Conservation (phyloP, 257 asterid genomes). For the Solanum ossicruentum region DNA sequence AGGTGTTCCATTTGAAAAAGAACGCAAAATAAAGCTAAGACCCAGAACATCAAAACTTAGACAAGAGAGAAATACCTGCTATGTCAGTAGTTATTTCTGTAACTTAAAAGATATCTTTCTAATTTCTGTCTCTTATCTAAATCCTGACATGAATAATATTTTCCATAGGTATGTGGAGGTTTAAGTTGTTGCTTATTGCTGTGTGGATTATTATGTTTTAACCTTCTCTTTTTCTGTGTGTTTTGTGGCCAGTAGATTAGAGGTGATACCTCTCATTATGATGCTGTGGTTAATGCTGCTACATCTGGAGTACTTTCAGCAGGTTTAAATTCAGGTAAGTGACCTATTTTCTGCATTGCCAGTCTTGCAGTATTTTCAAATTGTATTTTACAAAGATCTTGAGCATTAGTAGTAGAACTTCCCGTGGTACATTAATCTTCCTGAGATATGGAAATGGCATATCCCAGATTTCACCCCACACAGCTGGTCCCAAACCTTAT, state of each 20-base stretch:
- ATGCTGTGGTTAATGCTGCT: conserved; percentile 91
- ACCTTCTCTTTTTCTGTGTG: neutral
- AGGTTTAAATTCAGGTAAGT: conserved; percentile 64
- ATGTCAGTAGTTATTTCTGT: neutral
- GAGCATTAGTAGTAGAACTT: neutral
- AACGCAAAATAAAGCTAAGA: neutral
- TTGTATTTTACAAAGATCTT: neutral
- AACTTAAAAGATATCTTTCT: neutral
- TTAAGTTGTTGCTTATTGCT: neutral
- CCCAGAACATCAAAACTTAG: neutral
- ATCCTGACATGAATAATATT: neutral
- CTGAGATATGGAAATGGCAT: neutral
- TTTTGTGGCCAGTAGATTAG: conserved; percentile 40
- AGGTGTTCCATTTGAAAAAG: neutral
- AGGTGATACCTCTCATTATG: conserved; percentile 94
- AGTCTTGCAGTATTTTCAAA: neutral
- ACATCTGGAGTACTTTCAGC: conserved; percentile 95
- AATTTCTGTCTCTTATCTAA: neutral
- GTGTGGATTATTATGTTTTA: neutral
- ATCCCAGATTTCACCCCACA: neutral
- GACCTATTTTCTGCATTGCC: neutral
- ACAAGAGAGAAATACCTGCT: neutral
- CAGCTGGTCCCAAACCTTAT: neutral
- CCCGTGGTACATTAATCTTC: neutral
- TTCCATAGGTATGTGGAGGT: neutral